Percentiles rank a stretch among this genome's conserved stretches.
These are phyloP conservation scores for Suillus discolor DNA, from an alignment of 768 basidiomycete genomes.

Conservation along the genomic window DNA sequence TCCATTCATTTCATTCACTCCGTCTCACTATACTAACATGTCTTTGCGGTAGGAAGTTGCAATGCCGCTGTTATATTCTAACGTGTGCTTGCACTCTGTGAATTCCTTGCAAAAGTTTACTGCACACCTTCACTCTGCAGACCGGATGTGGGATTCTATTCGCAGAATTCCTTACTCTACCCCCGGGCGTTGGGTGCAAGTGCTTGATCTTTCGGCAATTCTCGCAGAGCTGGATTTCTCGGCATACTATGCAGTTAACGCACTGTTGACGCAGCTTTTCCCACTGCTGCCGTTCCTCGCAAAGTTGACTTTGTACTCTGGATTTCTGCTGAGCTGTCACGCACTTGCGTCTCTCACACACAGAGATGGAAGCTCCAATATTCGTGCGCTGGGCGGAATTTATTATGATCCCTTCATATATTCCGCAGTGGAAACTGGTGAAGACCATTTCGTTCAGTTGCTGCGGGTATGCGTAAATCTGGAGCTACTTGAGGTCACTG, in stretches of 20 bases:
- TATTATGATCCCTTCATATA: slow-evolving; percentile 45
- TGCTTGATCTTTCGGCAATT: slow-evolving; percentile 68
- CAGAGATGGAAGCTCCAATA: slow-evolving; percentile 50
- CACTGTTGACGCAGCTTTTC: slow-evolving; percentile 63
- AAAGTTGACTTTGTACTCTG: slow-evolving; percentile 53
- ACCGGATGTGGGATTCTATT: slow-evolving; percentile 86
- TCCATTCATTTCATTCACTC: slow-evolving; percentile 8
- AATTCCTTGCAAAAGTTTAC: slow-evolving; percentile 57
- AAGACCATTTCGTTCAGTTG: slow-evolving; percentile 61
- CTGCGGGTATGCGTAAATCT: slow-evolving; percentile 57
- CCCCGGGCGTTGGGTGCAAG: slow-evolving; percentile 86
- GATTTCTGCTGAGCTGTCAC: slow-evolving; percentile 62
- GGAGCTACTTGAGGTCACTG: slow-evolving; percentile 64
- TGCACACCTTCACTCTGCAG: slow-evolving; percentile 58
- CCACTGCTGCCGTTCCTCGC: slow-evolving; percentile 68
- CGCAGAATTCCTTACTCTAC: slow-evolving; percentile 84
- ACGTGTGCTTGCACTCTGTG: slow-evolving; percentile 46
- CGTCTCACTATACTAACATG: slow-evolving; percentile 18
- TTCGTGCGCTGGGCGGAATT: slow-evolving; percentile 58
- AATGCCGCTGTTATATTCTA: slow-evolving; percentile 68
- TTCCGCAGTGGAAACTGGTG: slow-evolving; percentile 28
- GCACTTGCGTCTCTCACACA: slow-evolving; percentile 52
- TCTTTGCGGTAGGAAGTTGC: slow-evolving; percentile 54
- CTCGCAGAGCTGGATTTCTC: slow-evolving; percentile 41
- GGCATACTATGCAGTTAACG: slow-evolving; percentile 60